Evolutionary conservation across 768 basidiomycete species (phyloP).

Genomic region (Russula sp.): DNA sequence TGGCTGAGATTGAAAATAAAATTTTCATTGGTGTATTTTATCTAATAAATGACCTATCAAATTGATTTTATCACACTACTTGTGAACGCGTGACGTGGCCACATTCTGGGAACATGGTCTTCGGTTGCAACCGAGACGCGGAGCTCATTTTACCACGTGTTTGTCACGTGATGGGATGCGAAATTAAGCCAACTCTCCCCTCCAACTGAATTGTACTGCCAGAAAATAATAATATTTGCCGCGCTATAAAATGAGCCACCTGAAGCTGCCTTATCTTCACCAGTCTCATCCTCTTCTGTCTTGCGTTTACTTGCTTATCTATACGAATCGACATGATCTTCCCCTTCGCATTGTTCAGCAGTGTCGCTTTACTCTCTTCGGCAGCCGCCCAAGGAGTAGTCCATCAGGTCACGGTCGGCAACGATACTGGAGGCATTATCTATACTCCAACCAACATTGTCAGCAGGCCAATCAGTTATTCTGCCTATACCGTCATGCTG

Average conservation of each 20-base stretch:
- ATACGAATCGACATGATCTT: neutral
- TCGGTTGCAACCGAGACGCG: no score
- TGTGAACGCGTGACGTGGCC: no score
- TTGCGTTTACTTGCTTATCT: no score
- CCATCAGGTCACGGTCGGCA: conserved; percentile 4
- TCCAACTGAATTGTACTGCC: no score
- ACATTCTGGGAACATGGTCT: no score
- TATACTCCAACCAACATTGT: conserved; percentile 10
- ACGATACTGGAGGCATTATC: neutral
- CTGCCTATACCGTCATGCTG: neutral
- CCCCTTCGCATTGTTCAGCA: neutral
- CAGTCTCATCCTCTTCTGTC: neutral
- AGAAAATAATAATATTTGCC: neutral
- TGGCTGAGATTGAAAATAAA: no score
- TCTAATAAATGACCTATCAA: no score
- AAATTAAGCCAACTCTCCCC: no score
- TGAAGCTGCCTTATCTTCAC: neutral
- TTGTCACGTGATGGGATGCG: no score
- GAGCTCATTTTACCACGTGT: no score
- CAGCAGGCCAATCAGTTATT: neutral
- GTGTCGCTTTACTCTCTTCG: conserved; percentile 1
- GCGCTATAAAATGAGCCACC: neutral
- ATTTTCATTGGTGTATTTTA: no score
- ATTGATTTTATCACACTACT: no score
- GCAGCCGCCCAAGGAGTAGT: neutral